A percentile compares a stretch with the other conserved stretches of the same genome.
These are phyloP conservation scores for Alternaria sp. DNA, from an alignment of 2,329 filamentous ascomycete species.

Conservation along the genomic window DNA sequence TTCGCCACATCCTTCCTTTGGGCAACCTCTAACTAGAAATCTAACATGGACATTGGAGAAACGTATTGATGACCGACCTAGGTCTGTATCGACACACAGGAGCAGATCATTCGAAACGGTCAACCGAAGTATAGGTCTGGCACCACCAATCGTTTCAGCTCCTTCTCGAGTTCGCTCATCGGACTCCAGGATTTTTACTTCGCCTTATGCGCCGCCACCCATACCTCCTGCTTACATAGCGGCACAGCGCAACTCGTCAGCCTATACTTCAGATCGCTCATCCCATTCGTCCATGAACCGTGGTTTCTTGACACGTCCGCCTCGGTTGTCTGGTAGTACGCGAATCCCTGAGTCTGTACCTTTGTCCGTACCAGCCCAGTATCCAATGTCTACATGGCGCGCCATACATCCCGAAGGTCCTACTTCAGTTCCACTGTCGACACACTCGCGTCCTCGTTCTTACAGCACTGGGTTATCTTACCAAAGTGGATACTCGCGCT, in stretches of 20 bases:
- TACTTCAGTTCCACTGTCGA: constrained; percentile 23
- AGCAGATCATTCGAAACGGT: constrained; percentile 30
- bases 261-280: constrained; percentile 20
- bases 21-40: constrained; percentile 26
- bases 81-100: constrained; percentile 28
- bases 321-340: constrained; percentile 28
- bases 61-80: constrained; percentile 8
- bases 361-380: constrained; percentile 36
- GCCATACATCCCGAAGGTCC: constrained; percentile 41
- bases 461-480: constrained; percentile 29
- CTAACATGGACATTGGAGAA: constrained; percentile 27
- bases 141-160: neutral
- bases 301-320: constrained; percentile 23
- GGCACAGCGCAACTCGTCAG: constrained; percentile 22
- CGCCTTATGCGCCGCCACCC: constrained; percentile 38
- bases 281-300: constrained; percentile 25
- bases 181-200: constrained; percentile 39
- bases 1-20: constrained; percentile 29
- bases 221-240: constrained; percentile 34
- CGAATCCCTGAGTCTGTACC: constrained; percentile 31
- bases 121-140: constrained; percentile 28
- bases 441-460: constrained; percentile 33
- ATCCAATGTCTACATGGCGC: constrained; percentile 44
- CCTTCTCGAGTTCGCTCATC: constrained; percentile 20
- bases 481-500: constrained; percentile 33